Evolutionary conservation across 1,284 basidiomycete species (phyloP).

Genomic region (Paramarasmius palmivorus): DNA sequence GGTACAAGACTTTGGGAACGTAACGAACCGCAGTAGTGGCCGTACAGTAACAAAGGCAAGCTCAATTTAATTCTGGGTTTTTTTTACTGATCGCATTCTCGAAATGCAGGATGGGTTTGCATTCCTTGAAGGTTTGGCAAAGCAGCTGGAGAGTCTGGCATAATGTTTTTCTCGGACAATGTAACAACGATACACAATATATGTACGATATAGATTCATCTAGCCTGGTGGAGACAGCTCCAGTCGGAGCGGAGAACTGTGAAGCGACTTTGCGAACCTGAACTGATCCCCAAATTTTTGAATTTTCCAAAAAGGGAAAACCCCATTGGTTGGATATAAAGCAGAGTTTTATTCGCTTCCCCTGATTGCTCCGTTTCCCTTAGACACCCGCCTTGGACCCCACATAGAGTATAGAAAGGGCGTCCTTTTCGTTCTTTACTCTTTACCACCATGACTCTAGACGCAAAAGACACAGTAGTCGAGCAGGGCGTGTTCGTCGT

Average conservation of each 20-base stretch:
- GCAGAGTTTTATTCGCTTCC: constrained; percentile 16
- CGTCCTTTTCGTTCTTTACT: constrained; percentile 14
- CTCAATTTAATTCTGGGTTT: not conserved
- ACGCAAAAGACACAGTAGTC: constrained; percentile 38
- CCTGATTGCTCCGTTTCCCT: constrained; percentile 15
- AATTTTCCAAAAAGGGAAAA: constrained; percentile 18
- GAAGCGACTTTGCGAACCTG: no score
- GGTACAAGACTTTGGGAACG: constrained; percentile 65
- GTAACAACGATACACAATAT: not conserved
- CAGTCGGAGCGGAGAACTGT: not conserved
- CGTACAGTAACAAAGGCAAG: constrained; percentile 66
- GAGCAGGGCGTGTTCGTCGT: constrained; percentile 69
- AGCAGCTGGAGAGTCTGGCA: constrained; percentile 41
- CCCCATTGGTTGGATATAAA: constrained; percentile 26
- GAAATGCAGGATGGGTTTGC: constrained; percentile 58
- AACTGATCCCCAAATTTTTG: not conserved
- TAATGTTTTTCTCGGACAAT: constrained; percentile 7
- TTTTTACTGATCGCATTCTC: not conserved
- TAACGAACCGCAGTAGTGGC: constrained; percentile 64
- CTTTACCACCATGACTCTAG: constrained; percentile 32
- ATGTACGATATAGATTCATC: not conserved
- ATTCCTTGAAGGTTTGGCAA: constrained; percentile 63
- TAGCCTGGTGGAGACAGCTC: not conserved
- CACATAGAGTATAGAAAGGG: constrained; percentile 12
- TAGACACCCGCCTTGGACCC: constrained; percentile 17